Conservation (phyloP, 2,329 filamentous ascomycete genomes). For the Beauveria asiatica region DNA sequence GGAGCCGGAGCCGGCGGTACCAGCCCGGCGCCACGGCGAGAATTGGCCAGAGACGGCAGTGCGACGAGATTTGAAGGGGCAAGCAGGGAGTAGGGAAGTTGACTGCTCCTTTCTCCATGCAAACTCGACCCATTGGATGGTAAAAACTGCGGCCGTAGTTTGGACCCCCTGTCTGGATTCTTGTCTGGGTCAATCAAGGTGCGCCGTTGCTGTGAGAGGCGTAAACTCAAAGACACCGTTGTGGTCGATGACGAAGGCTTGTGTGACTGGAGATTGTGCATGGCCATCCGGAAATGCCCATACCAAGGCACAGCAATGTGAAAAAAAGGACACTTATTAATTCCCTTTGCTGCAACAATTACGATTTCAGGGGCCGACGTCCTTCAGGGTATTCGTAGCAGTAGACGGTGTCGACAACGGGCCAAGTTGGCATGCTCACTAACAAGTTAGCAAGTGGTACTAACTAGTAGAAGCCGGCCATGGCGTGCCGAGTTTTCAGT, state of each 20-base stretch:
- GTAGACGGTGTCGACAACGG: background rate
- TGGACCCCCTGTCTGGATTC: too few relatives aligned
- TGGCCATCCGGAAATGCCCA: background rate
- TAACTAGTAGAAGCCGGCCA: background rate
- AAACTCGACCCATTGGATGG: background rate
- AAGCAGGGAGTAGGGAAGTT: background rate
- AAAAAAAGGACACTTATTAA: background rate
- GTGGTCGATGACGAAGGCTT: background rate
- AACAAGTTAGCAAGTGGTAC: background rate
- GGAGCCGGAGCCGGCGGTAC: conserved; percentile 5
- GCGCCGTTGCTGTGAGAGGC: background rate
- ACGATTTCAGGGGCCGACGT: background rate
- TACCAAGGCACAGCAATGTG: background rate
- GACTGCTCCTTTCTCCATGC: background rate
- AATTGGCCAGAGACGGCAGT: background rate
- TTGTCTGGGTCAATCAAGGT: background rate
- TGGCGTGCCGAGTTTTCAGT: background rate
- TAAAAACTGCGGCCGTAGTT: background rate
- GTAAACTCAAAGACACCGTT: background rate
- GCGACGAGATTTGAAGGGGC: background rate
- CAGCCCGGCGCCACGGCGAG: conserved; percentile 1
- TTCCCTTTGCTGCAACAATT: background rate
- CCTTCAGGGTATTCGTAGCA: background rate
- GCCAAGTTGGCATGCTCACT: background rate
- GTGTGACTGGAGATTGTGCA: background rate